These are phyloP conservation scores for Pistacia atlantica DNA, from an alignment of 345 rosid species.

Conservation along the genomic window DNA sequence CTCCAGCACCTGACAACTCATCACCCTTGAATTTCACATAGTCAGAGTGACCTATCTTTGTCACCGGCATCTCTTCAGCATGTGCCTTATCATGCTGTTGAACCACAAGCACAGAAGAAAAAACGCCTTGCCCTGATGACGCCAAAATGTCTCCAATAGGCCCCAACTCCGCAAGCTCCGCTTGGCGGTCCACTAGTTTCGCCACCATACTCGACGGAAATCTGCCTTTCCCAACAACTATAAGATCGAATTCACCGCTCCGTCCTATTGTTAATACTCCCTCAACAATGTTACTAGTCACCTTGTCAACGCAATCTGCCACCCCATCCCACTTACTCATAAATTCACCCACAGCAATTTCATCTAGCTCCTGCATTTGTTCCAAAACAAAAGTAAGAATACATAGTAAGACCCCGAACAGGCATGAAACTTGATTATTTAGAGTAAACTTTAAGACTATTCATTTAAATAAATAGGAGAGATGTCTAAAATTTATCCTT, in stretches of 20 bases:
- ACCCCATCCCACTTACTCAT: conserved; percentile 44
- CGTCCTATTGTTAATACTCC: conserved; percentile 55
- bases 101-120: conserved; percentile 53
- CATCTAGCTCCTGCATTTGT: conserved; percentile 55
- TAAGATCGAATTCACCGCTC: conserved; percentile 58
- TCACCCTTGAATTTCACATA: conserved; percentile 3
- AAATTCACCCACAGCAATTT: conserved; percentile 48
- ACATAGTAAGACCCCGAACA: too few species aligned
- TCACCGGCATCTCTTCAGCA: conserved; percentile 46
- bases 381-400: background rate
- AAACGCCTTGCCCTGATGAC: conserved; percentile 32
- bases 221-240: conserved; percentile 78
- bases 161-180: conserved; percentile 57
- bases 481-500: too few species aligned
- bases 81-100: conserved; percentile 54
- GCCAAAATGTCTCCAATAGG: conserved; percentile 53
- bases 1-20: conserved; percentile 17
- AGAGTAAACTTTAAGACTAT: too few species aligned
- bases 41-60: conserved; percentile 25
- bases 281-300: conserved; percentile 43
- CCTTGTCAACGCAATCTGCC: conserved; percentile 54
- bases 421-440: too few species aligned
- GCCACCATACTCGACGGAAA: conserved; percentile 59
- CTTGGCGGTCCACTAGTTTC: conserved; percentile 49
- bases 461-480: too few species aligned